Evolutionary conservation across 1,139 yeast genomes (phyloP).

Genomic region (Yamadazyma mexicana): DNA sequence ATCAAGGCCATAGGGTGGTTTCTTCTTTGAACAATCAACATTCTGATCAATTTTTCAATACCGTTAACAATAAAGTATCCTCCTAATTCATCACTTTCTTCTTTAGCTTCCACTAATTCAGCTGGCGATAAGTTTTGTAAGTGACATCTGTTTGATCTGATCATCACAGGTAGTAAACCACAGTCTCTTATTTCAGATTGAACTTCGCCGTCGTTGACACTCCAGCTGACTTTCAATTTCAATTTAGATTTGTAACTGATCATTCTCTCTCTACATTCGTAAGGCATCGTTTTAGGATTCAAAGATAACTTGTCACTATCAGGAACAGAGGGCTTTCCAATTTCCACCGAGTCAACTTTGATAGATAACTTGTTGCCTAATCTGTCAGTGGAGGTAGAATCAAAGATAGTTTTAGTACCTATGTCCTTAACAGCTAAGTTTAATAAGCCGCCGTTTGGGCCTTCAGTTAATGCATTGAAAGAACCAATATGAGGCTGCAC

Average conservation of each 20-base stretch:
- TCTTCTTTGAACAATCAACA: constrained; percentile 96
- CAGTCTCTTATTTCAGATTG: constrained; percentile 83
- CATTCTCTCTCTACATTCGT: constrained; percentile 90
- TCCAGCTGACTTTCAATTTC: constrained; percentile 77
- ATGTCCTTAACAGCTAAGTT: constrained; percentile 87
- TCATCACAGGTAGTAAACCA: constrained; percentile 90
- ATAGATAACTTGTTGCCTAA: constrained; percentile 81
- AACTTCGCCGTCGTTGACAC: constrained; percentile 84
- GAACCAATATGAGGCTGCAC: constrained; percentile 95
- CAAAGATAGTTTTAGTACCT: constrained; percentile 82
- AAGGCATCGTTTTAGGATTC: constrained; percentile 81
- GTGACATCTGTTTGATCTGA: constrained; percentile 88
- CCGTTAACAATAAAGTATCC: constrained; percentile 97
- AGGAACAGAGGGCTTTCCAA: constrained; percentile 79
- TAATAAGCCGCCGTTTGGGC: constrained; percentile 78
- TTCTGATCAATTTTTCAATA: constrained; percentile 91
- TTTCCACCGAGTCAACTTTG: constrained; percentile 82
- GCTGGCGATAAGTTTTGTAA: constrained; percentile 79
- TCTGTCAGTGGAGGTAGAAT: constrained; percentile 54
- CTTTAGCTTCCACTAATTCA: constrained; percentile 74
- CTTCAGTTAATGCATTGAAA: constrained; percentile 91
- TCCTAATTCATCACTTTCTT: constrained; percentile 94
- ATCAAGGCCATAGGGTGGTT: constrained; percentile 97
- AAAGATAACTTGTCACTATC: constrained; percentile 74
- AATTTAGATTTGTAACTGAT: constrained; percentile 71